A percentile compares a stretch with the other conserved stretches of the same genome.
phyloP scores from a whole-genome alignment of 352 stramenopile genomes.

The Phytophthora sansomeana region DNA sequence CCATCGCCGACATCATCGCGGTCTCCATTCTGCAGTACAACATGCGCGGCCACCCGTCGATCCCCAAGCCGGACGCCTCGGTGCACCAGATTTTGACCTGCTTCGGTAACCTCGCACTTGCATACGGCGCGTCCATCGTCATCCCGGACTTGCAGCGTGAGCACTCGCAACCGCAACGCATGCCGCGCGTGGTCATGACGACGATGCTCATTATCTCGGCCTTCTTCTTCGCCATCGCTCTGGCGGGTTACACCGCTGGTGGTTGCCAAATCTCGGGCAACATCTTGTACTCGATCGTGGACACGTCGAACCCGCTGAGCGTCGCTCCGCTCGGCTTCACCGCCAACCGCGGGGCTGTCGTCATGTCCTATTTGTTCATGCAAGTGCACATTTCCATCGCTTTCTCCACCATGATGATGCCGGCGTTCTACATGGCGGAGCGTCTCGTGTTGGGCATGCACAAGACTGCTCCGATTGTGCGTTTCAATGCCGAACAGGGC shows the following conservation, averaged over 20 bases:
- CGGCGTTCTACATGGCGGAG: slow-evolving; percentile 50
- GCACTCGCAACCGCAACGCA: slow-evolving; percentile 23
- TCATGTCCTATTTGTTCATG: slow-evolving; percentile 59
- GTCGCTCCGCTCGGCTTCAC: slow-evolving; percentile 50
- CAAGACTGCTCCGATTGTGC: slow-evolving; percentile 30
- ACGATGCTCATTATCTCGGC: slow-evolving; percentile 23
- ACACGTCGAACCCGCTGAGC: slow-evolving; percentile 22
- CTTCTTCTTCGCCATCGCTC: slow-evolving; percentile 29
- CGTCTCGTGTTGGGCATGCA: slow-evolving; percentile 31
- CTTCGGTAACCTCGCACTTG: slow-evolving; percentile 23
- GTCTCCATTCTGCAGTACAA: slow-evolving; percentile 26
- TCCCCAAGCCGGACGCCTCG: slow-evolving; percentile 20
- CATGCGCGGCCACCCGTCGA: slow-evolving; percentile 25
- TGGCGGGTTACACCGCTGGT: slow-evolving; percentile 18
- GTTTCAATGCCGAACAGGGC: slow-evolving; percentile 24
- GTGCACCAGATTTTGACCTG: slow-evolving; percentile 23
- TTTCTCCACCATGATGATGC: slow-evolving; percentile 57
- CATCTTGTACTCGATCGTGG: slow-evolving; percentile 22
- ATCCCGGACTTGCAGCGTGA: slow-evolving; percentile 28
- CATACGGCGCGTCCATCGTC: slow-evolving; percentile 20
- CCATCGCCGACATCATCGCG: slow-evolving; percentile 26
- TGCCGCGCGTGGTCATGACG: slow-evolving; percentile 21
- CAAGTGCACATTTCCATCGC: slow-evolving; percentile 52
- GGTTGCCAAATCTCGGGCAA: slow-evolving; percentile 30
- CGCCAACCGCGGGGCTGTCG: slow-evolving; percentile 42